A percentile compares a stretch with the other conserved stretches of the same genome.
These are phyloP conservation scores for Diaporthe sp. DNA, from an alignment of 2,329 filamentous ascomycete species.

Conservation along the genomic window DNA sequence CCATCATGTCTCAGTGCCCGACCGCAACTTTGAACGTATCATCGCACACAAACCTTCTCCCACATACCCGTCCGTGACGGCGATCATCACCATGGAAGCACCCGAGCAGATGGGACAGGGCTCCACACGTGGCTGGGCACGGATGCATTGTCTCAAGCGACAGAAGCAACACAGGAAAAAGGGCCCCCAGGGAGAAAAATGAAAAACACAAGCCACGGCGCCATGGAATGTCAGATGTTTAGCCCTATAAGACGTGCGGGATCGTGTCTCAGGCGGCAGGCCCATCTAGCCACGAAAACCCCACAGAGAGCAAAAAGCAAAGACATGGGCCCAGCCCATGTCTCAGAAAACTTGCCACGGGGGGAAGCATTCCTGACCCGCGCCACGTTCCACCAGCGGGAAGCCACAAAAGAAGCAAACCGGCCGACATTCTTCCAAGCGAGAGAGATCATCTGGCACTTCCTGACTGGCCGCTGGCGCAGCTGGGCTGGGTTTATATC, in stretches of 20 bases:
- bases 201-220: neutral
- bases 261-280: neutral
- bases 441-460: neutral
- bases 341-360: neutral
- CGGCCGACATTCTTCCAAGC: neutral
- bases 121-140: constrained; percentile 60
- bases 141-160: constrained; percentile 45
- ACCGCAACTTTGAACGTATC: constrained; percentile 50
- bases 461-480: neutral
- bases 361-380: neutral
- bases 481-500: neutral
- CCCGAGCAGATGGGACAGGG: constrained; percentile 63
- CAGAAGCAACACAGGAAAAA: neutral
- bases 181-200: neutral
- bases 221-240: neutral
- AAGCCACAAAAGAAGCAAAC: neutral
- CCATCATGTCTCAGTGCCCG: constrained; percentile 54
- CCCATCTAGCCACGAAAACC: neutral
- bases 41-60: constrained; percentile 51
- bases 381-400: neutral
- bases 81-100: constrained; percentile 53
- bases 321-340: neutral
- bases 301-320: neutral
- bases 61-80: constrained; percentile 50
- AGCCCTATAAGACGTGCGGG: constrained; percentile 14